phyloP scores from a whole-genome alignment of 2,329 filamentous ascomycete species.

The Paramyrothecium sp. region DNA sequence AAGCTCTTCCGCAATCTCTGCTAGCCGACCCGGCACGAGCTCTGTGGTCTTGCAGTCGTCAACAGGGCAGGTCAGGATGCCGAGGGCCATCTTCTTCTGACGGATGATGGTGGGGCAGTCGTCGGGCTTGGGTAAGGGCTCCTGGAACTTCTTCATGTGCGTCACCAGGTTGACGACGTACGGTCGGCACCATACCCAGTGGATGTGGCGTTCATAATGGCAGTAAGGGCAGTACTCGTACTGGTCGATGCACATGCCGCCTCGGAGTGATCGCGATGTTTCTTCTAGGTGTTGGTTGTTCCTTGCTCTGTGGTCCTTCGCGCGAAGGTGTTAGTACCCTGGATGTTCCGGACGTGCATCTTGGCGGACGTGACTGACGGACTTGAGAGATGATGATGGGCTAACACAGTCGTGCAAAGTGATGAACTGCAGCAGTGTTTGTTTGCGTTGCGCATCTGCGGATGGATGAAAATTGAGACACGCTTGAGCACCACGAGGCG shows the following conservation, averaged over 20 bases:
- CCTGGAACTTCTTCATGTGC: not conserved
- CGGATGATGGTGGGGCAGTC: not conserved
- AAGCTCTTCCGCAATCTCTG: not conserved
- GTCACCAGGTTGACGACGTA: not conserved
- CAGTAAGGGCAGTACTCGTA: not conserved
- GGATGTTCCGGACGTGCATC: no score
- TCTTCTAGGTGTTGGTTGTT: not conserved
- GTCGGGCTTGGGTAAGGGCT: constrained; percentile 1
- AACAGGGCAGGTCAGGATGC: not conserved
- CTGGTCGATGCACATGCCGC: not conserved
- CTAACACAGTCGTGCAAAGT: no score
- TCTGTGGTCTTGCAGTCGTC: not conserved
- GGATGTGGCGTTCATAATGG: not conserved
- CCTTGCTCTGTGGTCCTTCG: not conserved
- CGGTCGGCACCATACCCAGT: not conserved
- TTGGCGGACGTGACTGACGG: no score
- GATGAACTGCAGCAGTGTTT: no score
- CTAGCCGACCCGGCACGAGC: not conserved
- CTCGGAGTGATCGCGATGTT: not conserved
- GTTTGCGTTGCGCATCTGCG: no score
- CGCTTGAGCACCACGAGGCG: no score
- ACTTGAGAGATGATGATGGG: no score
- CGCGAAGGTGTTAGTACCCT: not conserved
- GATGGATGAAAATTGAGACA: no score
- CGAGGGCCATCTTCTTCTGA: not conserved